Evolutionary conservation across 1,139 yeast genomes (phyloP), one percentile per base, ranked within the genome.

Genomic region (Sugiyamaella neomexicana): DNA sequence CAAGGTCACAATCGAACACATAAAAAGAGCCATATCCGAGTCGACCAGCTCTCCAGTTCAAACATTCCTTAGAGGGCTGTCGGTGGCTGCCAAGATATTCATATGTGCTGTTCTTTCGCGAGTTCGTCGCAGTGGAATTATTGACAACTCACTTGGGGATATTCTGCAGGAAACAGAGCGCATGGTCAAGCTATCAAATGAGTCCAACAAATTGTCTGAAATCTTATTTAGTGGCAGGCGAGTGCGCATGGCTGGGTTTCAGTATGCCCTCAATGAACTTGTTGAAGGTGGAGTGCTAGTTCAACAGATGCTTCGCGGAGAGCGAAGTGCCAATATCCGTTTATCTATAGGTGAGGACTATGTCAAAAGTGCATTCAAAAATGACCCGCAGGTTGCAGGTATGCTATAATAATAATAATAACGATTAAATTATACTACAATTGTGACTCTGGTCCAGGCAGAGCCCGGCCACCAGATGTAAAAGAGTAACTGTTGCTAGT

Each of bases 21-120:
- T 90, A 34, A 81, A 84, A 65, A 80, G 77, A 60, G 98, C 98
- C 0, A 83, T 89, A 38, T 80, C 81, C 59, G 97, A 89, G 68
- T 81, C 95, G 1, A 82, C 90, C 9, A 81, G 80, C 57, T 83
- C 96, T 0, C 95, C 97, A 0, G 72, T 84, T 38, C 72, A 82
- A 0, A 77, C 75, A 54, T 89, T 80, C 62, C 70, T 93, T 16
- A 69, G 75, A 32, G 73, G 82, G 0, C 72, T 90, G 41, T 79
- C 97, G 1, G 80, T 87, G 62, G 79, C 86, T 0, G 77, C 86
- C 5, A 91, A 90, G 68, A 73, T 93, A 50, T 75, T 91, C 12
- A 69, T 93, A 20, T 81, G 82, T 53, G 89, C 91, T 0, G 69
- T 89, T 2, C 66, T 91, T 32, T 74, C 85, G 31, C 73, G 90